Conservation (phyloP, 129 eudicot species). For the Logfia minima region DNA sequence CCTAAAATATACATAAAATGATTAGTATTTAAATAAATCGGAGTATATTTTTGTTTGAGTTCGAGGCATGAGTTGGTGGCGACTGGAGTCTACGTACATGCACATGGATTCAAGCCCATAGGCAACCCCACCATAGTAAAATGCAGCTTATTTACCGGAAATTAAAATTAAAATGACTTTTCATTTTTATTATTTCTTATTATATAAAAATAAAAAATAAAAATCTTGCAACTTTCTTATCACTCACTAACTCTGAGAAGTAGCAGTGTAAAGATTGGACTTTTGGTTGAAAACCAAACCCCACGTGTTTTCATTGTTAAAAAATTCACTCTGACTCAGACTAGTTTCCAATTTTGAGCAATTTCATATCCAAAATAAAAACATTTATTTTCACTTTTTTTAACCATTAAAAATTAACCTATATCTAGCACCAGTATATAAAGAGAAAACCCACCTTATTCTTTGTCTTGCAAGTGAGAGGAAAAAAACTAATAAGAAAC, state of each 20-base stretch:
- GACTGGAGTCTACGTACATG: constrained; percentile 45
- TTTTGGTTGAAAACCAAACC: constrained; percentile 39
- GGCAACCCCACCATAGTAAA: constrained; percentile 40
- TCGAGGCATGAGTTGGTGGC: constrained; percentile 47
- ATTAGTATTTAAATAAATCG: constrained; percentile 10
- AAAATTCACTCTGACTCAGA: constrained; percentile 30
- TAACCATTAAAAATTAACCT: constrained; percentile 26
- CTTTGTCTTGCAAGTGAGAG: constrained; percentile 27
- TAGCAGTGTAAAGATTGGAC: constrained; percentile 39
- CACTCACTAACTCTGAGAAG: constrained; percentile 40
- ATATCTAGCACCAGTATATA: constrained; percentile 38
- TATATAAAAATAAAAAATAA: not conserved
- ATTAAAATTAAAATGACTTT: not conserved
- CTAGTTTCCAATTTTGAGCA: constrained; percentile 22
- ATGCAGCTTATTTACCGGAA: constrained; percentile 40
- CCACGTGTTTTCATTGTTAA: constrained; percentile 36
- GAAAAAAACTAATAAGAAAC: not conserved
- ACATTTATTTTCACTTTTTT: not conserved
- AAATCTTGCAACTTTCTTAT: constrained; percentile 29
- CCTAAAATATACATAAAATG: not conserved
- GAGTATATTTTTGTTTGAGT: constrained; percentile 17
- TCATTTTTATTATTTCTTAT: not conserved
- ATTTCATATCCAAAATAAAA: constrained; percentile 29
- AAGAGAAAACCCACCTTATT: constrained; percentile 16
- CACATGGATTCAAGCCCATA: constrained; percentile 44